Percentiles rank a stretch among this genome's conserved stretches.
phyloP scores from a whole-genome alignment of 2,329 filamentous ascomycete species.

The Ophiostoma tasmaniense region DNA sequence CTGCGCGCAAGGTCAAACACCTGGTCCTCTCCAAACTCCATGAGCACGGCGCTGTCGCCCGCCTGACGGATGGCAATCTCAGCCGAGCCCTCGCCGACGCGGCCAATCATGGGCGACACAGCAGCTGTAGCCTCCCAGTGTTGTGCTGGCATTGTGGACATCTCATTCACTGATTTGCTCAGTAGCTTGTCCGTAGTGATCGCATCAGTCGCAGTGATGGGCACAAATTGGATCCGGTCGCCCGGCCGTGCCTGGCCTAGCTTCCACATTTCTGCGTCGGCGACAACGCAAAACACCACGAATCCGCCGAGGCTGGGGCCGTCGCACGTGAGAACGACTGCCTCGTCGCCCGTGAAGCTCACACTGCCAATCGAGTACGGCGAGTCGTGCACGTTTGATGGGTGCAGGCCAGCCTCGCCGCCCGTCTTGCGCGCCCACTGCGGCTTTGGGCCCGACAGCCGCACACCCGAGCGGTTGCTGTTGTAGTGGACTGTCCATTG shows the following conservation, averaged over 20 bases:
- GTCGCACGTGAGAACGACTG: slow-evolving; percentile 30
- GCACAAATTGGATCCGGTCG: slow-evolving; percentile 15
- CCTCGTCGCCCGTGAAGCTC: slow-evolving; percentile 30
- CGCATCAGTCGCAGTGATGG: neutral
- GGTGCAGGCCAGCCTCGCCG: slow-evolving; percentile 15
- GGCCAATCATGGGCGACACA: neutral
- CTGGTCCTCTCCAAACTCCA: neutral
- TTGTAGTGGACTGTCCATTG: slow-evolving; percentile 14
- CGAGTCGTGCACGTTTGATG: slow-evolving; percentile 13
- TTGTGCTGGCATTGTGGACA: neutral
- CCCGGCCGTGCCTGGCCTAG: slow-evolving; percentile 30
- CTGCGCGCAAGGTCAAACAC: neutral
- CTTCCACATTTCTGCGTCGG: slow-evolving; percentile 30
- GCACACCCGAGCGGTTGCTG: slow-evolving; percentile 11
- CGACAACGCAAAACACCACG: slow-evolving; percentile 26
- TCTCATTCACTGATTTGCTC: neutral
- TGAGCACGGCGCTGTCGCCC: neutral
- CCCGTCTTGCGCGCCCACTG: slow-evolving; percentile 12
- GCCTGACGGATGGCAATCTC: neutral
- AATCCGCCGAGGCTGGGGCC: slow-evolving; percentile 29
- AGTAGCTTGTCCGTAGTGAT: neutral
- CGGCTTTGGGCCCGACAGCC: slow-evolving; percentile 9
- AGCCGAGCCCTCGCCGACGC: neutral
- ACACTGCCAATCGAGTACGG: slow-evolving; percentile 23
- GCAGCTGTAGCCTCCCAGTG: neutral